A percentile compares a stretch with the other conserved stretches of the same genome.
These are phyloP conservation scores for Saccharomyces hybrid DNA, from an alignment of 1,139 yeast genomes.

Conservation along the genomic window DNA sequence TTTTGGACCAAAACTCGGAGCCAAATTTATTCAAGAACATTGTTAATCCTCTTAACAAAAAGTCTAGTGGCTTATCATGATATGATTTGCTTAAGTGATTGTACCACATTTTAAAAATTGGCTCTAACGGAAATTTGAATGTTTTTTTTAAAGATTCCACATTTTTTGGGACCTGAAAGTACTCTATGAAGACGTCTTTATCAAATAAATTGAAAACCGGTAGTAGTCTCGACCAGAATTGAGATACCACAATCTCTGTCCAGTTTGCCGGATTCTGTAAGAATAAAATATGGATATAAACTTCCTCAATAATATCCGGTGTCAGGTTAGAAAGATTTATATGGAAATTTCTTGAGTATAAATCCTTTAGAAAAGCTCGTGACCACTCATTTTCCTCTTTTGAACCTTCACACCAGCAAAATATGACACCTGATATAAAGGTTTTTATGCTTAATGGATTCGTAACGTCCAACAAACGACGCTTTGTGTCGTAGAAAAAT, in stretches of 20 bases:
- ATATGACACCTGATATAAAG: slow-evolving; percentile 44
- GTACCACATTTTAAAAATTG: slow-evolving; percentile 39
- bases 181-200: slow-evolving; percentile 35
- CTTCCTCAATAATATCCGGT: slow-evolving; percentile 45
- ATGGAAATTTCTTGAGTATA: slow-evolving; percentile 16
- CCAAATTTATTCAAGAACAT: slow-evolving; percentile 37
- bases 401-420: slow-evolving; percentile 47
- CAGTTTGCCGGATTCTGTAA: slow-evolving; percentile 48
- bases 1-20: slow-evolving; percentile 42
- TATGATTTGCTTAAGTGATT: slow-evolving; percentile 38
- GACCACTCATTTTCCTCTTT: slow-evolving; percentile 43
- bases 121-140: slow-evolving; percentile 36
- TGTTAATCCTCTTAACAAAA: slow-evolving; percentile 42
- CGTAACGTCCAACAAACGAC: slow-evolving; percentile 18
- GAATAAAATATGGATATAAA: slow-evolving; percentile 41
- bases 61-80: slow-evolving; percentile 49
- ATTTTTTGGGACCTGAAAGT: slow-evolving; percentile 40
- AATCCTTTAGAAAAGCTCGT: slow-evolving; percentile 25
- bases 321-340: slow-evolving; percentile 22
- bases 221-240: slow-evolving; percentile 47
- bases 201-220: slow-evolving; percentile 38
- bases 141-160: slow-evolving; percentile 37
- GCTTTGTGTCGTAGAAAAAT: slow-evolving; percentile 23
- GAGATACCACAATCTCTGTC: slow-evolving; percentile 37
- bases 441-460: slow-evolving; percentile 15